Evolutionary conservation across 495 filamentous ascomycete species (phyloP).

Genomic region (Aspergillus mulundensis): DNA sequence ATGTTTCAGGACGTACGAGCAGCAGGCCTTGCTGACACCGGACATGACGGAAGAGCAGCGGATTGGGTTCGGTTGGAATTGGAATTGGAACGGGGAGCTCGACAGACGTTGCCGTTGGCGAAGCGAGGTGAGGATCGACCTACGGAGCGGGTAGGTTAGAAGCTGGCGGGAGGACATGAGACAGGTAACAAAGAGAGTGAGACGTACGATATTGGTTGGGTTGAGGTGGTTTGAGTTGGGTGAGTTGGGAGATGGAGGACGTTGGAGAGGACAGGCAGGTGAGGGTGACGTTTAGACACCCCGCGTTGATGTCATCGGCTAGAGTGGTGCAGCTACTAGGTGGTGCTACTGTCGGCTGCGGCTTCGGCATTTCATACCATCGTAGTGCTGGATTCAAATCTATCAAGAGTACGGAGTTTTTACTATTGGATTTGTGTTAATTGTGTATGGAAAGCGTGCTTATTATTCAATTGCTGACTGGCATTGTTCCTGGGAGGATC

Average conservation of each 20-base stretch:
- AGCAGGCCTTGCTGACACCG: conserved; percentile 47
- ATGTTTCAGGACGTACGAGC: conserved; percentile 45
- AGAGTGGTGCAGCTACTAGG: background rate
- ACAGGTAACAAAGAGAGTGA: background rate
- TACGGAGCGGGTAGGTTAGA: conserved; percentile 10
- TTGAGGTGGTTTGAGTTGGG: background rate
- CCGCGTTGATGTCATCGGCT: background rate
- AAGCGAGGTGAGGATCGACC: conserved; percentile 3
- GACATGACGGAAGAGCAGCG: conserved; percentile 36
- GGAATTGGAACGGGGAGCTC: background rate
- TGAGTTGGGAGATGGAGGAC: background rate
- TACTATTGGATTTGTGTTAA: no score
- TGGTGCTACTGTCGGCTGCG: no score
- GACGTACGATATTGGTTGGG: background rate
- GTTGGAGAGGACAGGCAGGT: background rate
- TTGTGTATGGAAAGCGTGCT: no score
- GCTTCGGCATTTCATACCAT: background rate
- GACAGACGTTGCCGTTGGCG: background rate
- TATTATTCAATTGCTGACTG: no score
- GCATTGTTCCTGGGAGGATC: no score
- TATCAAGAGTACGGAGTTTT: no score
- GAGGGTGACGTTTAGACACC: background rate
- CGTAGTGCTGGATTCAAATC: no score
- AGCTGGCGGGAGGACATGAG: conserved; percentile 5
- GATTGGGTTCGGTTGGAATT: conserved; percentile 7